Evolutionary conservation across 805 yeast genomes (phyloP), one percentile per base, ranked within the genome.

Genomic region (Starmera amethionina): DNA sequence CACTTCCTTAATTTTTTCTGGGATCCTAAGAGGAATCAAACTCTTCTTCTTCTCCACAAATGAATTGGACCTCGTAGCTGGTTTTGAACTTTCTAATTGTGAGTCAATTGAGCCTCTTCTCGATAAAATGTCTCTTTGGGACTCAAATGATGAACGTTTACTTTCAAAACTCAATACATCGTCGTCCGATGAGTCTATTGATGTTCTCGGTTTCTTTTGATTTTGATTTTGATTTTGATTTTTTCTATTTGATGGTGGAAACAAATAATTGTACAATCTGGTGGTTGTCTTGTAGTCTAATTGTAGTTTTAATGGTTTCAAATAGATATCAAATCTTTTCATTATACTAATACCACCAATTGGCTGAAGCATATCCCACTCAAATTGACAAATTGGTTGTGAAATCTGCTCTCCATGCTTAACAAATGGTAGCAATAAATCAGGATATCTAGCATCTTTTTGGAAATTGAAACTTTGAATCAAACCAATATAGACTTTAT

Each of bases 341-440:
- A 79, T 62, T 27, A 76, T 70, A 0, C 71, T 56, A 18, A 80
- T 80, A 8, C 88, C 88, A 10, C 85, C 86, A 25, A 79, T 75
- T 0, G 83, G 77, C 6, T 67, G 68, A 22, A 73, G 60, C 64
- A 75, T 62, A 13, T 64, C 62, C 88, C 87, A 80, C 11, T 62
- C 59, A 11, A 70, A 54, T 36, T 58, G 56, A 13, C 64, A 58
- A 60, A 70, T 55, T 3, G 73, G 68, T 12, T 44, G 46, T 27
- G 60, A 55, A 3, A 37, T 41, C 35, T 44, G 54, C 46, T 49
- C 50, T 4, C 38, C 46, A 32, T 42, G 44, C 36, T 43, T 47
- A 3, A 42, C 50, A 42, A 49, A 65, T 2, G 79, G 75, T 0
- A 73, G 59, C 10, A 79, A 49, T 12, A 79, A 54, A 40, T 77